Evolutionary conservation across 2,329 filamentous ascomycete species (phyloP).

Genomic region (Metarhizium album): DNA sequence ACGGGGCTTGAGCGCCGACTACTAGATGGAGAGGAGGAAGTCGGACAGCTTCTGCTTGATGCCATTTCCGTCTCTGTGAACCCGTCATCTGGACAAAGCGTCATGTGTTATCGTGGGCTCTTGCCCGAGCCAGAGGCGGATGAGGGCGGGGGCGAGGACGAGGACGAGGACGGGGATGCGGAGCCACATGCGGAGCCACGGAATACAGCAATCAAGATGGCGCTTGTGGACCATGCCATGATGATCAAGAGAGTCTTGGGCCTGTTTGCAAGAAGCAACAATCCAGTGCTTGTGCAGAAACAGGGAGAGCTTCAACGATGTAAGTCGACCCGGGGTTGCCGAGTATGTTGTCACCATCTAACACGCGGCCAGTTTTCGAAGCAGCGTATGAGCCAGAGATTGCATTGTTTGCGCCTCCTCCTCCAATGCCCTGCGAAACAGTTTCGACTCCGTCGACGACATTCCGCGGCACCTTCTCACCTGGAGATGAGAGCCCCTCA

Average conservation of each 20-base stretch:
- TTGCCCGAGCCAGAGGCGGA: constrained; percentile 42
- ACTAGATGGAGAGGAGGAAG: constrained; percentile 59
- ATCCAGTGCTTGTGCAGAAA: constrained; percentile 43
- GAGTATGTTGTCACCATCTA: neutral
- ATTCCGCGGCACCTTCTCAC: constrained; percentile 35
- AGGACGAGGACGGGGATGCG: constrained; percentile 30
- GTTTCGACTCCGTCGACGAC: constrained; percentile 33
- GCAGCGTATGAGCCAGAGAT: constrained; percentile 55
- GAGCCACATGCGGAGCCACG: constrained; percentile 43
- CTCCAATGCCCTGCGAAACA: constrained; percentile 26
- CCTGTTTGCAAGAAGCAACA: constrained; percentile 54
- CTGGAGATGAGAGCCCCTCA: constrained; percentile 23
- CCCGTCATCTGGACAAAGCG: constrained; percentile 60
- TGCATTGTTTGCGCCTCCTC: constrained; percentile 45
- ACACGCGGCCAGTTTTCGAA: constrained; percentile 42
- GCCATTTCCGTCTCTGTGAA: constrained; percentile 70
- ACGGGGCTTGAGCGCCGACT: constrained; percentile 63
- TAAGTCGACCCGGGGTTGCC: constrained; percentile 32
- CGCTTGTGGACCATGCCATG: constrained; percentile 79
- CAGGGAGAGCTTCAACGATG: constrained; percentile 52
- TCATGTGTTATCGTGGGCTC: constrained; percentile 67
- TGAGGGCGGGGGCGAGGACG: too few species aligned
- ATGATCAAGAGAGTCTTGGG: constrained; percentile 74
- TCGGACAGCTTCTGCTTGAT: constrained; percentile 59
- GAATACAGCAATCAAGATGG: constrained; percentile 72